Base-by-base conservation (phyloP, 768 basidiomycete species). In the Trametes gibbosa region DNA sequence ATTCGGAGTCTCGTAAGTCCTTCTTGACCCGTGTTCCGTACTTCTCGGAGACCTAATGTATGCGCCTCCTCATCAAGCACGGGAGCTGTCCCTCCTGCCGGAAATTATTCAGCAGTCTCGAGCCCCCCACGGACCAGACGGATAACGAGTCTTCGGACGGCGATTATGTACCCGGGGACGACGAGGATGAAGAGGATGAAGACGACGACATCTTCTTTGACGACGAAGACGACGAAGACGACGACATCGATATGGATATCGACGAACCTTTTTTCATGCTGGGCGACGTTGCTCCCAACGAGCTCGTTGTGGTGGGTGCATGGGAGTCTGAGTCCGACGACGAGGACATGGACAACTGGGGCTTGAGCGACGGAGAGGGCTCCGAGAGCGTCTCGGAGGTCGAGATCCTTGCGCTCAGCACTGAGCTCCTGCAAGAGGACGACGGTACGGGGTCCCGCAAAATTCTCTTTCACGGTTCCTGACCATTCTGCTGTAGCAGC, bases 51-150 rank as follows among this genome's bases (percentile, higher is more conserved):
- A 1, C 25, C 46, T 56, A 19, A 39, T 35, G 32, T 42, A 12
- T 27, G 16, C 25, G 24, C n/a, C n/a, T 29, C 17, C 34, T 13
- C 3, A 5, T 68, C 4, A 59, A 87, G 85, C 87, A 88, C 64
- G 87, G 87, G 14, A 87, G 76, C 63, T 90, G 88, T 63, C 87
- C 87, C 16, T 81, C 85, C 4, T 90, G 87, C 68, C 75, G 87
- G 29, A 73, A 82, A 58, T 69, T 73, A 6, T 88, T 89, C 70
- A 72, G 85, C 39, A 79, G 84, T 51, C 77, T 86, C 39, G 72
- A 69, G 4, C 78, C 79, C 1, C 74, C 74, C 1, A 74, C 79
- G 1, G 81, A 84, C 34, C 79, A n/a, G n/a, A n/a, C 80, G 12
- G 86, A 86, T 64, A 78, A 81, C 67, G 87, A 86, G 66, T 86